Base-by-base conservation (phyloP, 2,329 filamentous ascomycete species). In the Microsporum canis region DNA sequence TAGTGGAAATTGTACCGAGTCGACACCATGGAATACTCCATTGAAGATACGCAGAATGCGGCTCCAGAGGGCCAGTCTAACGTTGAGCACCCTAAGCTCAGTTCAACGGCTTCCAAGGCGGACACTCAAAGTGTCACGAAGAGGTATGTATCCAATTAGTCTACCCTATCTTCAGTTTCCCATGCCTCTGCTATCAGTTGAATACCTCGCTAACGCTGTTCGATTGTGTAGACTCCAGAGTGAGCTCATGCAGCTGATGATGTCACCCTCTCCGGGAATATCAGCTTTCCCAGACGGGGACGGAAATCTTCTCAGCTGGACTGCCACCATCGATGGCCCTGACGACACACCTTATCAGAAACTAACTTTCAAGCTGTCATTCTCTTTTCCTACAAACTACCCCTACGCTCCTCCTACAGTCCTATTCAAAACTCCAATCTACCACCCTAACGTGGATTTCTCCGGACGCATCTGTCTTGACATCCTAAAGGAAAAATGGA, bases 401-500 rank as follows among this genome's bases (percentile, higher is more conserved):
- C 94, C 94, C 7, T 96, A 96, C 74, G 84, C 87, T 1, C 84
- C 94, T 27, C 94, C 94, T 0, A 90, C 88, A 1, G 94, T 99
- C 17, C 82, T 96, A 63, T 99, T 96, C 85, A 95, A 91, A 80
- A 99, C 95, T 5, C 94, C 94, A 41, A 96, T 99, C 77, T 99
- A 97, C 80, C 94, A 99, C 76, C 94, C 94, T 60, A 99, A 99
- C 70, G 89, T 99, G 68, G 94, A 99, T 78, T 96, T 99, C 78
- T 91, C 88, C 2, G 94, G 94, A 45, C 84, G 94, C 61, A 99
- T 99, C 76, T 99, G 94, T 75, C 82, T 99, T 63, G 95, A 99
- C 71, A 99, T 99, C 67, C 81, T 99, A 66, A 97, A 96, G 82
- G 94, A 97, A 76, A 96, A 96, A 79, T 99, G 94, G 94, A 96